Evolutionary conservation across 2,329 filamentous ascomycete genomes (phyloP), one percentile per base, ranked within the genome.

Genomic region (Raffaelea ambrosiae): DNA sequence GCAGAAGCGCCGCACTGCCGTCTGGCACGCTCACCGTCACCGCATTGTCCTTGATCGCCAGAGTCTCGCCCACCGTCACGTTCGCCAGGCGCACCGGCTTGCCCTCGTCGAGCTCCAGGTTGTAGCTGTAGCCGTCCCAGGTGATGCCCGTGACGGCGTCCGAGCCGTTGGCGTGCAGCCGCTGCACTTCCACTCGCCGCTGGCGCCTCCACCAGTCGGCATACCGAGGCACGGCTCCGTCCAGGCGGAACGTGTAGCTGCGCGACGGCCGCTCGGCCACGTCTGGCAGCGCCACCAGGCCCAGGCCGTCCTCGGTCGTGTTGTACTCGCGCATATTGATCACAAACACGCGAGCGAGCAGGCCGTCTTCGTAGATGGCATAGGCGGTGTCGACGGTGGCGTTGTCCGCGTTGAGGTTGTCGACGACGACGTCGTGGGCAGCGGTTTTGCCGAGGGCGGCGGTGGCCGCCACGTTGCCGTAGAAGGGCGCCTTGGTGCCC

Each of bases 401-500:
- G 13, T 29, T 29, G 19, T 58, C 22, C 10, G 76, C 61, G 0
- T 67, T 66, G 5, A 81, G 56, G 44, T 74, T 67, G 39, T 67
- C 64, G 21, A 83, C 65, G 13, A 66, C 66, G 3, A 74, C 66
- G 14, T 62, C 53, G 20, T 53, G 52, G 3, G 51, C 48, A 3
- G 54, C 58, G 10, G 68, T 55, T 48, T 73, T 60, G 2, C 73
- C 71, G 3, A 84, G 59, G 55, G 79, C 74, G 1, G 72, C 70
- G 0, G 80, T 77, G 1, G 77, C 75, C 29, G 73, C 73, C 16
- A 82, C 63, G 58, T 76, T 78, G 16, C 77, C 79, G 55, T 84
- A 84, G 59, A 82, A 85, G 0, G 80, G 79, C 0, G 80, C 65
- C 57, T 81, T 82, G 19, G 79, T 83, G 14, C 77, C 79, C 2